phyloP scores from a whole-genome alignment of 2,329 filamentous ascomycete species.

The Colletotrichum sp. region DNA sequence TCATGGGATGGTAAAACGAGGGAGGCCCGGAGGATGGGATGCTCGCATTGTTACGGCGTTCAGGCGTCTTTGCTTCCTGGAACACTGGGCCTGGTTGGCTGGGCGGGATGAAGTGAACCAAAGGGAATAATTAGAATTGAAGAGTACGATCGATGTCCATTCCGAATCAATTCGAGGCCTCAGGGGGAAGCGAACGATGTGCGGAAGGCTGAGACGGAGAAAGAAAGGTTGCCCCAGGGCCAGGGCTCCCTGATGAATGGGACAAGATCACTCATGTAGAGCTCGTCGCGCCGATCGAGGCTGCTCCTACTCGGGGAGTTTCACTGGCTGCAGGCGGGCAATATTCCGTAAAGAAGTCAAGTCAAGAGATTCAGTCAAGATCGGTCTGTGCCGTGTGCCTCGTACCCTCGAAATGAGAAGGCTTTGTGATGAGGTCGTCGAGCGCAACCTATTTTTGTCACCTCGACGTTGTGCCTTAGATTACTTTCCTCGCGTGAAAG shows the following conservation, averaged over 20 bases:
- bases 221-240: background rate
- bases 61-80: constrained; percentile 23
- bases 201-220: background rate
- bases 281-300: background rate
- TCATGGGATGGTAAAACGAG: background rate
- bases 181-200: background rate
- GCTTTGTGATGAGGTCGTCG: background rate
- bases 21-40: constrained; percentile 7
- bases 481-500: background rate
- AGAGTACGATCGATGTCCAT: constrained; percentile 10
- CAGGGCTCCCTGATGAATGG: background rate
- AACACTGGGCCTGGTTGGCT: constrained; percentile 22
- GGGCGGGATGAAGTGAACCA: constrained; percentile 19
- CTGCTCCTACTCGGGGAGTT: background rate
- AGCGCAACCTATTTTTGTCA: background rate
- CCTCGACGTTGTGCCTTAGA: background rate
- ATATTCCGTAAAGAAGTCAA: background rate
- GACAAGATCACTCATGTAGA: background rate
- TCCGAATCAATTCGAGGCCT: background rate
- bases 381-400: background rate
- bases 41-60: constrained; percentile 23
- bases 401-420: background rate
- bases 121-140: constrained; percentile 20
- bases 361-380: background rate
- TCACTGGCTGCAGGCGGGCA: background rate